Conservation (phyloP, 768 basidiomycete genomes). For the Strobilomyces echinocephalus region DNA sequence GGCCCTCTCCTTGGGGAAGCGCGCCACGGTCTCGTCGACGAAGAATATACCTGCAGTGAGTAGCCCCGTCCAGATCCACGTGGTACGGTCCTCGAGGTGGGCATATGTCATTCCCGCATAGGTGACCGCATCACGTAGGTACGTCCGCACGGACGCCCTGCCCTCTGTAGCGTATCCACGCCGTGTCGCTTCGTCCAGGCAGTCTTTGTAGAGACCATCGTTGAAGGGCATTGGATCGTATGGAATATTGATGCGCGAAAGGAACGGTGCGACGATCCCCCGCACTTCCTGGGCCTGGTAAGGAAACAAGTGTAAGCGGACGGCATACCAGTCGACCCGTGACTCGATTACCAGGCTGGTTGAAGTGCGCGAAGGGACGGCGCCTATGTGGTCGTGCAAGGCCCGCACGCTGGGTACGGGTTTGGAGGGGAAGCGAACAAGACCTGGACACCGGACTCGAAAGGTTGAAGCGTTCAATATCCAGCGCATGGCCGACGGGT, state of each 20-base stretch:
- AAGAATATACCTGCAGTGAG: background rate
- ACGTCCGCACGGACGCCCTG: background rate
- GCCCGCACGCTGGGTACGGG: background rate
- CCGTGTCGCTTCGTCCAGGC: background rate
- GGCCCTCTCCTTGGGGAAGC: background rate
- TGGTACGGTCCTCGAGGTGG: background rate
- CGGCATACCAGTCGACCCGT: background rate
- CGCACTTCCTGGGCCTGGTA: background rate
- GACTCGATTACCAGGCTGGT: background rate
- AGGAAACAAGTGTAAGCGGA: background rate
- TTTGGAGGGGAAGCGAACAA: too few species aligned
- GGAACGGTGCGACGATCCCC: background rate
- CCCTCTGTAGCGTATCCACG: background rate
- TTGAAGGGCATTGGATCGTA: background rate
- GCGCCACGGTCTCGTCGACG: background rate
- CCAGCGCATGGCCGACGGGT: too few species aligned
- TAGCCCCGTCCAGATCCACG: background rate
- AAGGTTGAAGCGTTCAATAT: too few species aligned
- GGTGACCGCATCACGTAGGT: background rate
- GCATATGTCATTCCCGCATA: background rate
- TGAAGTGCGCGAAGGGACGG: background rate
- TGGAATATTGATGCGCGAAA: background rate
- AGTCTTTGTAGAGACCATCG: background rate
- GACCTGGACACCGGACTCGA: too few species aligned
- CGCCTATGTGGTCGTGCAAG: background rate